phyloP scores from a whole-genome alignment of 257 asterid genomes.

The Nicotiana knightiana region DNA sequence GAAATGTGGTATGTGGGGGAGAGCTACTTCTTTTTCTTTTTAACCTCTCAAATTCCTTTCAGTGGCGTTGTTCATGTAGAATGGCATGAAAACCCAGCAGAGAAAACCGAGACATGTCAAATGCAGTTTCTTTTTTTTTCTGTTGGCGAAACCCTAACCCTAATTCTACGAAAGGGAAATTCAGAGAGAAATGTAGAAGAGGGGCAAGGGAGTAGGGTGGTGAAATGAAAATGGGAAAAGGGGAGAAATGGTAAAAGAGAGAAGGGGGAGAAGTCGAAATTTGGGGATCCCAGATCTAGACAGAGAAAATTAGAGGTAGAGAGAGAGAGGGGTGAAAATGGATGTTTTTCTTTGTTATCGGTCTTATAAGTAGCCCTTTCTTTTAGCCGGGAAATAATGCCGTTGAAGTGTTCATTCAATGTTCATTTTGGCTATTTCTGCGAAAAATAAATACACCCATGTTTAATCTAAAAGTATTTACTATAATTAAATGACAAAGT shows the following conservation, averaged over 20 bases:
- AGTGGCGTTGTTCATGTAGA: neutral
- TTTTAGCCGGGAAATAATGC: slow-evolving; percentile 40
- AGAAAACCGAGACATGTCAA: neutral
- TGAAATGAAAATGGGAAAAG: neutral
- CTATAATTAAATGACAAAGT: no score
- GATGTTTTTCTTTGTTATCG: neutral
- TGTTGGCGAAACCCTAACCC: slow-evolving; percentile 31
- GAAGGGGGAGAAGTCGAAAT: neutral
- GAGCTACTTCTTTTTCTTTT: neutral
- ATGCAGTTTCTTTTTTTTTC: neutral
- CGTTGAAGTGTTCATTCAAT: slow-evolving; percentile 30
- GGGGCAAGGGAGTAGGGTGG: neutral
- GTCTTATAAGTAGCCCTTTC: neutral
- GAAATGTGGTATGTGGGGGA: neutral
- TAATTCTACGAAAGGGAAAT: slow-evolving; percentile 2
- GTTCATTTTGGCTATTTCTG: no score
- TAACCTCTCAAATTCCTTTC: slow-evolving; percentile 8
- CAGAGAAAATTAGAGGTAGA: neutral
- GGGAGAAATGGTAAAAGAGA: neutral
- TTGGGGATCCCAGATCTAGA: slow-evolving; percentile 16
- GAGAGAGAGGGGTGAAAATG: neutral
- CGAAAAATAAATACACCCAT: no score
- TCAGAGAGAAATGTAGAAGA: slow-evolving; percentile 1
- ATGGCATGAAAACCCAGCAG: slow-evolving; percentile 8
- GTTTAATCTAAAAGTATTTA: no score